These are phyloP conservation scores for Nicotiana noctiflora DNA, from an alignment of 257 asterid species.

Conservation along the genomic window DNA sequence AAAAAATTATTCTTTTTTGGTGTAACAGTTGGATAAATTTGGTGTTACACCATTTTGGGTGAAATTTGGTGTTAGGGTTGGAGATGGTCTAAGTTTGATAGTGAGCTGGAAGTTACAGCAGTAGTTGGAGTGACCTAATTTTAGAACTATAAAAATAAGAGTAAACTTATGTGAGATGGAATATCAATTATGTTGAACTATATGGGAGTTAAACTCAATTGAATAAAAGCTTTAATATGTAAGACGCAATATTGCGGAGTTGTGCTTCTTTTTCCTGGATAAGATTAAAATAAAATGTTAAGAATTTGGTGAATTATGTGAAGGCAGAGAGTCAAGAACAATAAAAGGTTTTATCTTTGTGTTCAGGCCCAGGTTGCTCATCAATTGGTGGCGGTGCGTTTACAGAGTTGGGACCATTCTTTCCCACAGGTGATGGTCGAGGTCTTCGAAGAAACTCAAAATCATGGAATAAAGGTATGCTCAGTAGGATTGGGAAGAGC, in stretches of 20 bases:
- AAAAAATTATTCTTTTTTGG: too few relatives aligned
- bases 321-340: slow-evolving; percentile 1
- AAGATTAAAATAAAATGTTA: not conserved
- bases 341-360: slow-evolving; percentile 5
- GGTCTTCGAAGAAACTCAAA: slow-evolving; percentile 63
- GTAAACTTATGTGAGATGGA: not conserved
- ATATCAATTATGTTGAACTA: not conserved
- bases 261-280: not conserved
- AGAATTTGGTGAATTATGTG: not conserved
- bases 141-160: not conserved
- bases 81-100: not conserved
- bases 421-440: slow-evolving; percentile 78
- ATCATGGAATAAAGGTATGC: slow-evolving; percentile 89
- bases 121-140: not conserved
- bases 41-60: too few relatives aligned
- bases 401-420: slow-evolving; percentile 94
- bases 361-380: slow-evolving; percentile 93
- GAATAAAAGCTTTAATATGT: too few relatives aligned
- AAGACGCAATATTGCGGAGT: not conserved
- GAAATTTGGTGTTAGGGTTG: too few relatives aligned
- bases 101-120: not conserved
- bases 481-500: not conserved
- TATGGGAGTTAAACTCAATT: too few relatives aligned
- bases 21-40: too few relatives aligned
- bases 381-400: slow-evolving; percentile 97